phyloP scores from a whole-genome alignment of 2,329 filamentous ascomycete species.

The Blastomyces parvus region DNA sequence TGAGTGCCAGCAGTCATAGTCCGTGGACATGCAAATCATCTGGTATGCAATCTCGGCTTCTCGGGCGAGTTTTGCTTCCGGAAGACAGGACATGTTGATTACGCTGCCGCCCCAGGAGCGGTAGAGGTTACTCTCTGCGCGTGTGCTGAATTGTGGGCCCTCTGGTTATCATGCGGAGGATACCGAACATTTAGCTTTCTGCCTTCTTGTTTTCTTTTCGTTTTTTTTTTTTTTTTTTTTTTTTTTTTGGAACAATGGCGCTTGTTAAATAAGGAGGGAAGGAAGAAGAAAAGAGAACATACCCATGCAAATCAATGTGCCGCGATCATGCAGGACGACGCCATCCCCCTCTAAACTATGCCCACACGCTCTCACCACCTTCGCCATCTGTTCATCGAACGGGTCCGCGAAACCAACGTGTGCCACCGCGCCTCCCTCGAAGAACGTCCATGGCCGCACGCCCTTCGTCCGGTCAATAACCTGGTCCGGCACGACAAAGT shows the following conservation, averaged over 20 bases:
- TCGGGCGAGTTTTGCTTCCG: constrained; percentile 89
- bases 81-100: constrained; percentile 96
- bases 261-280: constrained; percentile 5
- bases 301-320: constrained; percentile 88
- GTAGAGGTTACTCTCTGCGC: constrained; percentile 92
- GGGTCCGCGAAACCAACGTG: constrained; percentile 95
- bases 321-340: constrained; percentile 72
- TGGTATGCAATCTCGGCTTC: constrained; percentile 96
- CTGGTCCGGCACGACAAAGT: constrained; percentile 95
- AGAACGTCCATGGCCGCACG: constrained; percentile 88
- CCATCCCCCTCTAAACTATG: constrained; percentile 70
- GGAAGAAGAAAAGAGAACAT: constrained; percentile 22
- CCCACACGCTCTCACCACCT: constrained; percentile 69
- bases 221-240: too few relatives aligned
- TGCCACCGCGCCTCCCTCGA: constrained; percentile 69
- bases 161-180: constrained; percentile 43
- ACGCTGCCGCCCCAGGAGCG: constrained; percentile 85
- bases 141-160: constrained; percentile 95
- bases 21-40: constrained; percentile 98
- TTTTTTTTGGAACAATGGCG: neutral
- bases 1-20: constrained; percentile 94
- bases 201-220: neutral
- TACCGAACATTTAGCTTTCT: constrained; percentile 3
- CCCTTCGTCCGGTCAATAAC: constrained; percentile 97
- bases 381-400: constrained; percentile 70